Evolutionary conservation across 2,329 filamentous ascomycete genomes (phyloP).

Genomic region (Penicillium concentricum): DNA sequence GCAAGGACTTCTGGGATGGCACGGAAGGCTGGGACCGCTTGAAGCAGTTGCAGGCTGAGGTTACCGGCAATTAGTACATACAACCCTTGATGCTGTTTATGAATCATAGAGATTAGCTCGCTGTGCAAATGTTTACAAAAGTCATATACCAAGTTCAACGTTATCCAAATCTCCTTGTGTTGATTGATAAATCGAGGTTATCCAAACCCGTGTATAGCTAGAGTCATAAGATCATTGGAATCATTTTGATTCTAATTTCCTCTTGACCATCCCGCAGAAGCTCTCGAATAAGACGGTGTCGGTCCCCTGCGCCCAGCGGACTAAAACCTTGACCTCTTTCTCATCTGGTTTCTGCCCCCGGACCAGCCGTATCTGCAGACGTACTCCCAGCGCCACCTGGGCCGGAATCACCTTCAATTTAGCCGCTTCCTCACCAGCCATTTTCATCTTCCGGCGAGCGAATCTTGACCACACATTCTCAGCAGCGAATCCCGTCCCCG

Average conservation of each 20-base stretch:
- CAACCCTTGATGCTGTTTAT: slow-evolving; percentile 5
- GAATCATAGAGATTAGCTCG: not conserved
- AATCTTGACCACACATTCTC: slow-evolving; percentile 77
- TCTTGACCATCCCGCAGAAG: slow-evolving; percentile 76
- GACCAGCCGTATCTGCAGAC: slow-evolving; percentile 49
- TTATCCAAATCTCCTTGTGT: not conserved
- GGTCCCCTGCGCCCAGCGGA: slow-evolving; percentile 73
- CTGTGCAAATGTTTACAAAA: not conserved
- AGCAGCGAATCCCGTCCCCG: slow-evolving; percentile 61
- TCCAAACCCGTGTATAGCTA: too few relatives aligned
- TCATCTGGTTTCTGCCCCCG: slow-evolving; percentile 26
- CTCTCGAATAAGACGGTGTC: slow-evolving; percentile 79
- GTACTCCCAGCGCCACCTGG: slow-evolving; percentile 58
- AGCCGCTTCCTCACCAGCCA: slow-evolving; percentile 19
- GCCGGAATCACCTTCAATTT: slow-evolving; percentile 33
- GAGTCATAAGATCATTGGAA: not conserved
- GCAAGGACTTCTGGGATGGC: slow-evolving; percentile 78
- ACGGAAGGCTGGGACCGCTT: slow-evolving; percentile 46
- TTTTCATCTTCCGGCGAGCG: slow-evolving; percentile 60
- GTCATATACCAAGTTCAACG: slow-evolving; percentile 4
- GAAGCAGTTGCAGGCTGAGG: slow-evolving; percentile 40
- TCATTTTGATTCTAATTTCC: slow-evolving; percentile 40
- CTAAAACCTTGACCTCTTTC: slow-evolving; percentile 49
- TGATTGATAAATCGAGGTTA: not conserved
- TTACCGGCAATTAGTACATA: slow-evolving; percentile 31